Percentiles rank a stretch among this genome's conserved stretches.
These are phyloP conservation scores for Strigomonas culicis DNA, from an alignment of 208 protist species.

Conservation along the genomic window DNA sequence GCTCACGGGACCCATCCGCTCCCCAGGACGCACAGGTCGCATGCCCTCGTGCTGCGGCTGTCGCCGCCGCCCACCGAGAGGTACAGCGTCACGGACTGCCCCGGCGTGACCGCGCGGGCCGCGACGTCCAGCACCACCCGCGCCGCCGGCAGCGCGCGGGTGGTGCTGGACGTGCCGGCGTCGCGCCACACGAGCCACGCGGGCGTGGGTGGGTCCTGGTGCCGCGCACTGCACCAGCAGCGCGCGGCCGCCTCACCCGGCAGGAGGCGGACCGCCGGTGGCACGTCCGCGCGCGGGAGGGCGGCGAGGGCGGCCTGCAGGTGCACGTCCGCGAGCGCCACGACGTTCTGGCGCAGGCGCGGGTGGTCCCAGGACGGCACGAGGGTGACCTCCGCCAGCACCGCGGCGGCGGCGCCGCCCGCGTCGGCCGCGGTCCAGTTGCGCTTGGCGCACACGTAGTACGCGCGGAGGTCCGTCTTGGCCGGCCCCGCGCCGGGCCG, in stretches of 20 bases:
- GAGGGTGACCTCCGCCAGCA: conserved; percentile 50
- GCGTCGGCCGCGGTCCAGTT: conserved; percentile 9
- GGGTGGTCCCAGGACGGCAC: conserved; percentile 58
- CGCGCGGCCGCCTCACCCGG: conserved; percentile 5
- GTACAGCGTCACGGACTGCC: conserved; percentile 65
- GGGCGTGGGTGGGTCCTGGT: conserved; percentile 45
- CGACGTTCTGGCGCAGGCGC: conserved; percentile 21
- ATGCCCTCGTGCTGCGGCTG: conserved; percentile 25
- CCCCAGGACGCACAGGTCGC: conserved; percentile 18
- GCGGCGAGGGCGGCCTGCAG: conserved; percentile 5
- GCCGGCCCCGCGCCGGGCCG: background rate
- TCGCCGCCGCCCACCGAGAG: background rate
- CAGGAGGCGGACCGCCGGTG: background rate
- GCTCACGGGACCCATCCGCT: conserved; percentile 1
- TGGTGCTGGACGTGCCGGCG: background rate
- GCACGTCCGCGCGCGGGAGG: background rate
- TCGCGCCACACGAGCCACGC: conserved; percentile 29
- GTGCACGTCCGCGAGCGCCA: conserved; percentile 2
- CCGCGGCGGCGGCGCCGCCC: background rate
- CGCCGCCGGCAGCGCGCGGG: conserved; percentile 4
- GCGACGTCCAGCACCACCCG: conserved; percentile 31
- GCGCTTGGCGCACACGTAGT: conserved; percentile 64
- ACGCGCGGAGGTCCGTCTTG: conserved; percentile 6
- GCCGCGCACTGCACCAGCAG: conserved; percentile 48
- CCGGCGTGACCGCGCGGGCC: conserved; percentile 51